These are phyloP conservation scores for Suillus subalutaceus DNA, from an alignment of 768 basidiomycete species.

Conservation along the genomic window DNA sequence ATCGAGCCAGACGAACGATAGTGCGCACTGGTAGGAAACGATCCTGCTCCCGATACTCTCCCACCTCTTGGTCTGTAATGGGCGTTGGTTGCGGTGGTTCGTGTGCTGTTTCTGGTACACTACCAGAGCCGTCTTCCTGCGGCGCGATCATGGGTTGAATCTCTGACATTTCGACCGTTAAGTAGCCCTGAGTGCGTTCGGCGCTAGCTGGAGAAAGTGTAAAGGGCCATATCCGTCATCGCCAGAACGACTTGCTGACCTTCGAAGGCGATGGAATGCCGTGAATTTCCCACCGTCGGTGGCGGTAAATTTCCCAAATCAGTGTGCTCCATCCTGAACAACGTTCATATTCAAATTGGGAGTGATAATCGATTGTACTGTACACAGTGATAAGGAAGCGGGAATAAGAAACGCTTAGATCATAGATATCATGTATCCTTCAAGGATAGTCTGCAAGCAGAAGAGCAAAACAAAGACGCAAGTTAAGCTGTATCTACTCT, in stretches of 20 bases:
- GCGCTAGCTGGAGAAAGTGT: neutral
- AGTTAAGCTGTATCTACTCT: too few relatives aligned
- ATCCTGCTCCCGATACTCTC: constrained; percentile 94
- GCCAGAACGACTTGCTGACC: neutral
- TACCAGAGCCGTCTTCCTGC: constrained; percentile 41
- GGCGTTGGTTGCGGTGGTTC: constrained; percentile 64
- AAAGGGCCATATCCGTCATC: constrained; percentile 4
- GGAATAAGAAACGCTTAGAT: neutral
- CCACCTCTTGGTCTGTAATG: constrained; percentile 91
- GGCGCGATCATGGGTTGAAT: constrained; percentile 43
- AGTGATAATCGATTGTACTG: too few relatives aligned
- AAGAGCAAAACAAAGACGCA: too few relatives aligned
- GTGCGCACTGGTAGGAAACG: constrained; percentile 83
- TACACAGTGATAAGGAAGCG: neutral
- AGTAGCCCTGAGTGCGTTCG: neutral
- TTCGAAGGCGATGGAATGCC: constrained; percentile 6
- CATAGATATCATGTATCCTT: neutral
- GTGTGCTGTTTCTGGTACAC: constrained; percentile 32
- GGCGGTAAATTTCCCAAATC: constrained; percentile 2
- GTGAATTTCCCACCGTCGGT: constrained; percentile 3
- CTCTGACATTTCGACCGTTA: constrained; percentile 28
- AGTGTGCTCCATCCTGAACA: neutral
- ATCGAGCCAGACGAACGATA: constrained; percentile 15
- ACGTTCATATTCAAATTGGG: neutral
- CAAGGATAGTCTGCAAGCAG: too few relatives aligned